These are phyloP conservation scores for Fusarium musae DNA, from an alignment of 2,329 filamentous ascomycete species.

Conservation along the genomic window DNA sequence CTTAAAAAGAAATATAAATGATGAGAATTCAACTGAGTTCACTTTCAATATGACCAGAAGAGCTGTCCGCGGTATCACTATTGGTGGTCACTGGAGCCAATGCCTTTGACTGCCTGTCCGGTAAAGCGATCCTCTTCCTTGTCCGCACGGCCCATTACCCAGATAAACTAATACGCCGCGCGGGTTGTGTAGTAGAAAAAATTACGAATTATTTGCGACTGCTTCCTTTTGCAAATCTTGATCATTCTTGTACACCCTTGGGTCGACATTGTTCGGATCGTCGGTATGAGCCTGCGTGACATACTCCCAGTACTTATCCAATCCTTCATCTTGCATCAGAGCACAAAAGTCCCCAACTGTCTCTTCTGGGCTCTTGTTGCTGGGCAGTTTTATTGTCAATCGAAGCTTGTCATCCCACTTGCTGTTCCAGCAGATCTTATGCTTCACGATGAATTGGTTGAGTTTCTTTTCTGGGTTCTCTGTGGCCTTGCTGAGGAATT, in stretches of 20 bases:
- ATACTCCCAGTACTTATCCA: background rate
- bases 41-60: accelerated
- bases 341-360: background rate
- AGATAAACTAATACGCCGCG: accelerated
- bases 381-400: background rate
- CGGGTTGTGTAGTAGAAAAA: accelerated
- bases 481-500: accelerated
- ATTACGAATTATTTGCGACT: background rate
- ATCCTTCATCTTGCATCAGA: background rate
- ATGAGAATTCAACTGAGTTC: accelerated
- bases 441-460: accelerated
- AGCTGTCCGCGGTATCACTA: accelerated
- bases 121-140: background rate
- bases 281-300: background rate
- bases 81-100: too few relatives aligned
- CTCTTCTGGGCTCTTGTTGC: background rate
- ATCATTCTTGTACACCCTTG: background rate
- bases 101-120: background rate
- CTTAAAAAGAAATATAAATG: accelerated
- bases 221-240: background rate
- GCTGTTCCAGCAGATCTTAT: accelerated
- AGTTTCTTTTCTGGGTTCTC: accelerated
- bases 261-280: background rate
- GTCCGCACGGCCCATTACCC: accelerated
- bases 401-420: background rate